Percentiles rank a stretch among this genome's conserved stretches.
phyloP scores from a whole-genome alignment of 305 asterid genomes.

The Fraxinus baroniana region DNA sequence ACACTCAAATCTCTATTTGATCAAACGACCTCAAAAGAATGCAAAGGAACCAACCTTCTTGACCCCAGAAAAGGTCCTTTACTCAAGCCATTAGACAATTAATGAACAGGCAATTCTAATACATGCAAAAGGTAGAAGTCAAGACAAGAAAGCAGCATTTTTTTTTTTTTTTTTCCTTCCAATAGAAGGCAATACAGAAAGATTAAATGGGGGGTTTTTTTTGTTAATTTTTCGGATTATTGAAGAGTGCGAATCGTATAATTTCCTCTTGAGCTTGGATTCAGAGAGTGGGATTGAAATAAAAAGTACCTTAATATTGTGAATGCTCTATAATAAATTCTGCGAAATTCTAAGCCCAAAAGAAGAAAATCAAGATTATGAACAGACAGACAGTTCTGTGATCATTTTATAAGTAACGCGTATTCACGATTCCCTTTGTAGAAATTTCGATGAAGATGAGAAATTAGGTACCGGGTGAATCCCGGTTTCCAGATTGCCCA shows the following conservation, averaged over 20 bases:
- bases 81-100: constrained; percentile 12
- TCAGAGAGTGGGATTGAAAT: constrained; percentile 17
- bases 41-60: constrained; percentile 16
- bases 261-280: constrained; percentile 18
- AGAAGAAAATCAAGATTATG: constrained; percentile 12
- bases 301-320: constrained; percentile 20
- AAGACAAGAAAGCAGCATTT: not conserved
- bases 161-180: not conserved
- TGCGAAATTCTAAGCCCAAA: constrained; percentile 8
- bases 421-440: not conserved
- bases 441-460: constrained; percentile 20
- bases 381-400: not conserved
- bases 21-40: constrained; percentile 19
- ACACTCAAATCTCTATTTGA: constrained; percentile 21
- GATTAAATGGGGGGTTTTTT: constrained; percentile 14
- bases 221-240: constrained; percentile 11
- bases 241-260: not conserved
- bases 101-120: constrained; percentile 19
- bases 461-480: constrained; percentile 15
- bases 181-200: not conserved
- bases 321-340: not conserved
- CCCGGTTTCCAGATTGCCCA: constrained; percentile 10
- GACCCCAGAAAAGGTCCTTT: constrained; percentile 19
- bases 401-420: constrained; percentile 11
- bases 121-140: constrained; percentile 2